A percentile compares a stretch with the other conserved stretches of the same genome.
Conservation (phyloP, 306 rosid genomes). For the Malus domestica region ASM211411v1 NC_041802.1:23664001-23664500, state of each 20-base stretch:
- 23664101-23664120: background rate
- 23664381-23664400: background rate
- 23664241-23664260: background rate
- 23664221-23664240: conserved; percentile 36
- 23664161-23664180: conserved; percentile 19
- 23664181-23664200: conserved; percentile 20
- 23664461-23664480: conserved; percentile 44
- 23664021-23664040: conserved; percentile 43
- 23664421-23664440: background rate
- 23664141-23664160: conserved; percentile 30
- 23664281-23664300: background rate
- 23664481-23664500: conserved; percentile 46
- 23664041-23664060: conserved; percentile 41
- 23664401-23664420: conserved; percentile 1
- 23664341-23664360: conserved; percentile 20
- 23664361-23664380: background rate
- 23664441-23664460: conserved; percentile 22
- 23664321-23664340: conserved; percentile 30
- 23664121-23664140: background rate
- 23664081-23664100: conserved; percentile 33
- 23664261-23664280: conserved; percentile 2
- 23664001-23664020: conserved; percentile 36
- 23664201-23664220: conserved; percentile 27
- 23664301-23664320: background rate
- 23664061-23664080: conserved; percentile 41